Conservation (phyloP, 176 grass and related monocot species). For the Oryza nivara region DNA sequence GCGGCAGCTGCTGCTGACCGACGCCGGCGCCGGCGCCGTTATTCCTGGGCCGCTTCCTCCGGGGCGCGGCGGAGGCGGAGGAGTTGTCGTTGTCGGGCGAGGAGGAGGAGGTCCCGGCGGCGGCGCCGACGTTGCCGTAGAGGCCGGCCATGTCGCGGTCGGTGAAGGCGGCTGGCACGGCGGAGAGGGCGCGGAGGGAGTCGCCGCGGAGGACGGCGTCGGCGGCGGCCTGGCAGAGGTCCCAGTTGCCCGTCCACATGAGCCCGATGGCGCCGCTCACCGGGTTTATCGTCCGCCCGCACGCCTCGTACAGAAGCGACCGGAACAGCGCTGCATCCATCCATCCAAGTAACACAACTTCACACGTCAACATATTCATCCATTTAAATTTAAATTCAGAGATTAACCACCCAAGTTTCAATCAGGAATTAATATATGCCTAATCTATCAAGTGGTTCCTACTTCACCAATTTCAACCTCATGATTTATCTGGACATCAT, state of each 20-base stretch:
- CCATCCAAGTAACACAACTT: background rate
- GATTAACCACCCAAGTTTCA: background rate
- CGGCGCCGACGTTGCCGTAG: constrained; percentile 49
- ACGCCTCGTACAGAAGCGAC: constrained; percentile 81
- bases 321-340: constrained; percentile 62
- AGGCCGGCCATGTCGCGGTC: constrained; percentile 54
- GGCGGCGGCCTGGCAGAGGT: constrained; percentile 81
- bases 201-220: constrained; percentile 66
- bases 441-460: background rate
- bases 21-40: too few species aligned
- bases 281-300: constrained; percentile 78
- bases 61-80: constrained; percentile 24
- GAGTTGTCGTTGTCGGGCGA: constrained; percentile 40
- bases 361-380: background rate
- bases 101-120: background rate
- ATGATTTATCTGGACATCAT: background rate
- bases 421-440: background rate
- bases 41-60: constrained; percentile 36
- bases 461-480: background rate
- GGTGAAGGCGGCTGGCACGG: constrained; percentile 43
- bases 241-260: constrained; percentile 83
- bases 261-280: constrained; percentile 76
- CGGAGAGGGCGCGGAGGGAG: constrained; percentile 48
- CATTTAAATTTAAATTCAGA: too few species aligned
- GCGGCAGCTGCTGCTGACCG: background rate